Evolutionary conservation across 192 early-diverging fungal genomes (phyloP).

Genomic region (Tieghemiomyces parasiticus): DNA sequence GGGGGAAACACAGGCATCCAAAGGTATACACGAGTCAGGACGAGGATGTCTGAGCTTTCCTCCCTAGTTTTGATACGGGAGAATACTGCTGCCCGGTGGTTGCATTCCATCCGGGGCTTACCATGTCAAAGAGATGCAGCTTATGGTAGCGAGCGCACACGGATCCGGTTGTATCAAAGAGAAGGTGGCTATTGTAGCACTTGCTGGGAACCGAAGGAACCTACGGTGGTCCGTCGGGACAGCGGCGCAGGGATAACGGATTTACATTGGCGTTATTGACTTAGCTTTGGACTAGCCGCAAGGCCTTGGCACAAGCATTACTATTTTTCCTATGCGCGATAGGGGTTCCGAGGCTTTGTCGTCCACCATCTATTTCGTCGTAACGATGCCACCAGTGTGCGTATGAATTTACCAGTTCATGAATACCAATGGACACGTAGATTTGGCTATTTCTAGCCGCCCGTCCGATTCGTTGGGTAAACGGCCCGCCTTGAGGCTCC

Average conservation of each 20-base stretch:
- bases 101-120: slow-evolving; percentile 11
- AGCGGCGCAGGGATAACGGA: background rate
- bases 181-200: slow-evolving; percentile 52
- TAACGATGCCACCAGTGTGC: background rate
- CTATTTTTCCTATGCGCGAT: background rate
- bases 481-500: slow-evolving; percentile 28
- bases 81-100: background rate
- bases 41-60: background rate
- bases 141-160: slow-evolving; percentile 49
- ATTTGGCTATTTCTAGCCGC: slow-evolving; percentile 40
- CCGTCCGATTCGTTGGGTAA: slow-evolving; percentile 41
- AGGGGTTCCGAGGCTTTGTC: background rate
- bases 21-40: background rate
- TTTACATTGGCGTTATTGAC: background rate
- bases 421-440: slow-evolving; percentile 66
- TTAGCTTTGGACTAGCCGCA: too few species aligned
- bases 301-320: background rate
- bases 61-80: background rate
- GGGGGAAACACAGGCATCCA: slow-evolving; percentile 24
- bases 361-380: background rate
- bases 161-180: slow-evolving; percentile 41
- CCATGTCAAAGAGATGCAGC: slow-evolving; percentile 69
- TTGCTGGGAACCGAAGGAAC: slow-evolving; percentile 7
- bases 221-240: background rate
- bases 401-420: slow-evolving; percentile 35